Base-by-base conservation (phyloP, 495 filamentous ascomycete species). In the Daldinia concentrica region DNA sequence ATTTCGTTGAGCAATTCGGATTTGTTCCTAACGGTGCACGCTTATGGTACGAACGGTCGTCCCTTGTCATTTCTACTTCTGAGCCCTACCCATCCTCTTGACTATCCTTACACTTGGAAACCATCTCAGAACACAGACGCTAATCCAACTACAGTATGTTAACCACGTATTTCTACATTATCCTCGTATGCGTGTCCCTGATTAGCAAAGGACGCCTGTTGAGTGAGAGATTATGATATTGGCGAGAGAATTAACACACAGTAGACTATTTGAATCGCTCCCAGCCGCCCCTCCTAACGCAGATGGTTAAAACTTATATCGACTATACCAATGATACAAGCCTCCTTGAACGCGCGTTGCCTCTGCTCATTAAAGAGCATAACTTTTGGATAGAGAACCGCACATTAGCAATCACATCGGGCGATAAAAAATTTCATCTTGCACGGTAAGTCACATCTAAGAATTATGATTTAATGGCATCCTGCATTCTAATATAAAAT, bases 11-110 rank as follows among this genome's bases (percentile, higher is more conserved):
- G 1, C 73, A 77, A n/a, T 80, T 83, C 55, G 83, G 83, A 39
- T 86, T 86, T 63, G 78, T 86, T 11, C 83, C 83, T 54, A 86
- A 86, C 26, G 83, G 83, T 15, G 82, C 82, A 54, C 76, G 83
- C 17, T 32, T 83, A 37, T 85, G 71, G 71, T 73, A 69, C 24
- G 70, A 45, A 4, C 17, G 70, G 27, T 2, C 15, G 14, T 4
- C 24, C 9, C 50, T 24, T 12, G 2, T 29, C 30, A 32, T 62
- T 37, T 34, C 52, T 22, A 1, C 3, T 24, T 8, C 19, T 14
- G 6, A 32, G 19, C 3, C 12, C 19, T 14, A 11, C 51, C 5
- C 22, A 12, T 26, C 15, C 14, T 15, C 41, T n/a, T 52, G 1
- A 26, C 24, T 27, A 14, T 2, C 32, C 34, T 14, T 4, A 36